Base-by-base conservation (phyloP, 192 early-diverging fungal species). In the Linnemannia hyalina region DNA sequence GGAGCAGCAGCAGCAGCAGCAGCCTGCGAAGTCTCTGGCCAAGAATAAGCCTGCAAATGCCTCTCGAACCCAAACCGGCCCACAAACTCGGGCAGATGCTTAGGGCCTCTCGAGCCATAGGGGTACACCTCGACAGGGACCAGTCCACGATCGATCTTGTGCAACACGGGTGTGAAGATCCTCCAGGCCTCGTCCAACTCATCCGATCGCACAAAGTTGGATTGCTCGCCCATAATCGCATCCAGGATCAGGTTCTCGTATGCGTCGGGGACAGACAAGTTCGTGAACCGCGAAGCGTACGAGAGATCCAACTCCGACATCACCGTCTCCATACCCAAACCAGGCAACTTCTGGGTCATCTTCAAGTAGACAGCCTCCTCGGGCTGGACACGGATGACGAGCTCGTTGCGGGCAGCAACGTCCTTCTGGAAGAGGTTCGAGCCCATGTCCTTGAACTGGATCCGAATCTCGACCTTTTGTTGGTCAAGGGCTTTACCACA, bases 121-220 rank as follows among this genome's bases (percentile, higher is more conserved):
- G 90, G 88, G 86, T 96, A 98, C 8, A 93, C 91, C 75, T 95
- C 90, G 0, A 96, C 94, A 68, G 91, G 88, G 38, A 94, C 89
- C 38, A 52, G 46, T 23, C 84, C 84, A 6, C 80, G 76, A 80
- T 97, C 97, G 79, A 97, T 95, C 89, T 95, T 88, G 89, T 97
- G 97, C 82, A 97, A 87, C 38, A 97, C 89, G 18, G 97, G 97
- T 4, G 97, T 97, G 82, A 97, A 97, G 76, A 97, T 96, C 82
- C 94, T 93, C 97, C 97, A 97, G 13, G 97, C 97, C 81, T 93
- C 95, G 79, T 96, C 96, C 74, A 97, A 92, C 92, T 95, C 95
- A 81, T 95, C 94, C 76, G 89, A 90, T 54, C 93, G 92, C 44
- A 97, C 94, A 93, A 97, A 96, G 92, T 97, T 96, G 81, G 92